Conservation (phyloP, 352 stramenopile genomes). For the Globisporangium polare region DNA sequence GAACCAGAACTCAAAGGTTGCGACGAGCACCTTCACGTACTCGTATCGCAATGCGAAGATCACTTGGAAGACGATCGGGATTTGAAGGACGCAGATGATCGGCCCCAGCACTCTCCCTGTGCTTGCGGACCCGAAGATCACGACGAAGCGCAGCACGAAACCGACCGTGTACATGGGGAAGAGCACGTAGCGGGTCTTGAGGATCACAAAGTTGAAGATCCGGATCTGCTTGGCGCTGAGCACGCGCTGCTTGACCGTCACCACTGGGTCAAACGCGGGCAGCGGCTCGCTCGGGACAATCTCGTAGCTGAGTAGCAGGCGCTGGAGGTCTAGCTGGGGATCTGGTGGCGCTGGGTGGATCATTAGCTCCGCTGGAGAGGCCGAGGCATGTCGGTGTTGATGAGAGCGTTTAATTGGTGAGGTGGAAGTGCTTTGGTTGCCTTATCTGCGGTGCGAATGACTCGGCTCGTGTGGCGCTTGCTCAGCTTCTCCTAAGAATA, state of each 20-base stretch:
- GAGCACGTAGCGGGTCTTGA: neutral
- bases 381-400: neutral
- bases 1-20: slow-evolving; percentile 17
- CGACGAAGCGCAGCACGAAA: slow-evolving; percentile 1
- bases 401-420: neutral
- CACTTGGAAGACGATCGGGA: slow-evolving; percentile 7
- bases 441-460: neutral
- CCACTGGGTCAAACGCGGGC: neutral
- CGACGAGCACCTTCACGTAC: slow-evolving; percentile 9
- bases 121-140: neutral
- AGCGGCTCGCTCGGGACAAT: slow-evolving; percentile 6
- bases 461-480: neutral
- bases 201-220: slow-evolving; percentile 1
- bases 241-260: slow-evolving; percentile 9
- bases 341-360: neutral
- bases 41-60: slow-evolving; percentile 12
- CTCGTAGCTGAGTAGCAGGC: slow-evolving; percentile 1
- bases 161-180: slow-evolving; percentile 10
- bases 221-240: neutral
- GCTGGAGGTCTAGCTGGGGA: neutral
- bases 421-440: neutral
- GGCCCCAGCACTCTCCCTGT: neutral
- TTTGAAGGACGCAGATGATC: slow-evolving; percentile 8
- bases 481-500: neutral
- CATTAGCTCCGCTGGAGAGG: neutral